Evolutionary conservation across 768 basidiomycete species (phyloP), one percentile per base, ranked within the genome.

Genomic region (Pluteus cervinus): DNA sequence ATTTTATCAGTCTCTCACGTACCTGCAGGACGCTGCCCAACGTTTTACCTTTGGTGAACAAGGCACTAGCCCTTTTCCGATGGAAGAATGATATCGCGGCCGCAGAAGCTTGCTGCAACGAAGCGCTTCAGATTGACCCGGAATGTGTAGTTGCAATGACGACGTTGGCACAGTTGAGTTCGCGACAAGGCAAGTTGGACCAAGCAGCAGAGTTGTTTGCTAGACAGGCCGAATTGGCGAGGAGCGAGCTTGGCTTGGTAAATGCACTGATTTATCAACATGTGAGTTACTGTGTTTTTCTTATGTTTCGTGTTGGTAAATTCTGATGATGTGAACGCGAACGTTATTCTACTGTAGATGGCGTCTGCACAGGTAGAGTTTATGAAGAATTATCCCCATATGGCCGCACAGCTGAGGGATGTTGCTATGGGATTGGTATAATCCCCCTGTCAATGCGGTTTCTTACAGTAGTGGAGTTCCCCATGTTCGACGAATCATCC

Each of bases 101-200:
- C 1, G 91, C 91, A 1, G 91, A 93, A 60, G 62, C 66, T 15
- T 84, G 89, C 55, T 93, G 90, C 55, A 68, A 80, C 40, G 86
- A 97, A 58, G 94, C 94, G 1, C 69, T 99, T 15, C 65, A 70
- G 36, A 75, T 91, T 40, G 94, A 99, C 59, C 68, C 86, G 8
- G 91, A 92, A 46, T 97, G 93, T 60, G 94, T 98, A 55, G 88
- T 93, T 8, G 94, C 93, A 0, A 82, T 97, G 5, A 89, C 91
- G 12, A 96, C 93, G 1, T 76, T 98, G 21, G 94, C 93, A 3
- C 94, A 99, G 59, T 71, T 99, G 17, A 78, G 76, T 42, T 58
- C 97, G 45, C 94, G 97, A 61, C 89, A 93, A 61, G 79, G 82
- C 53, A 85, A 86, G 65, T 79, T 94, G 43, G 77, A 84, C 28